A percentile compares a stretch with the other conserved stretches of the same genome.
Evolutionary conservation across 495 filamentous ascomycete species (phyloP).

Genomic region (Chaetomidium leptoderma): DNA sequence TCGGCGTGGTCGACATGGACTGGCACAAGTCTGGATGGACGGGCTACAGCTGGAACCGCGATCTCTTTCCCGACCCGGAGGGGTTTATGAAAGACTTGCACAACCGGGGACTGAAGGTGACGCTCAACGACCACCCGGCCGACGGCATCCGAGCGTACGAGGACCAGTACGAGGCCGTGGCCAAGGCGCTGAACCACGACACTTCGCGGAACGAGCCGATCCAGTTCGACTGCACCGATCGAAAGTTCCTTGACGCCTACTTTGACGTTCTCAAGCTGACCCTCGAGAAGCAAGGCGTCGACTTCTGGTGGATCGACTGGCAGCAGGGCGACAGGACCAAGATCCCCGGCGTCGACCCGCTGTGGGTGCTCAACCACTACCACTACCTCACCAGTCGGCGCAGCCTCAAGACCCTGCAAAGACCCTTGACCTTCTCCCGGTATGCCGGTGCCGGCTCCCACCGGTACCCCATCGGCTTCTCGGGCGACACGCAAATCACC

Average conservation of each 20-base stretch:
- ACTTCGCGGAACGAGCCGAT: conserved; percentile 44
- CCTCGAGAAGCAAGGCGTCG: conserved; percentile 48
- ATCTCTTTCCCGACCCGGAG: conserved; percentile 51
- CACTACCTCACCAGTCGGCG: conserved; percentile 50
- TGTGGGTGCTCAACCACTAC: conserved; percentile 62
- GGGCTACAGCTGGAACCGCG: conserved; percentile 56
- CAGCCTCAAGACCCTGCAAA: conserved; percentile 25
- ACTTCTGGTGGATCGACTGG: conserved; percentile 65
- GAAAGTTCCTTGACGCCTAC: conserved; percentile 53
- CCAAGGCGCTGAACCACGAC: conserved; percentile 44
- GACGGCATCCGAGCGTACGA: conserved; percentile 51
- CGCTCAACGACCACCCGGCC: conserved; percentile 56
- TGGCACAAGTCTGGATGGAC: conserved; percentile 60
- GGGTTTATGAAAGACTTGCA: conserved; percentile 45
- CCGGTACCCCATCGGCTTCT: conserved; percentile 59
- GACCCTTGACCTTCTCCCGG: conserved; percentile 45
- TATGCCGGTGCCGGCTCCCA: conserved; percentile 57
- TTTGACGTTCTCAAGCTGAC: conserved; percentile 51
- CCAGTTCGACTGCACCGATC: conserved; percentile 50
- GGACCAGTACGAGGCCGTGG: conserved; percentile 50
- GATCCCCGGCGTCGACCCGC: conserved; percentile 54
- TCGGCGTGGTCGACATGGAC: conserved; percentile 59
- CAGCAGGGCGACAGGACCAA: conserved; percentile 52
- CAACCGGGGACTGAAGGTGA: conserved; percentile 40
- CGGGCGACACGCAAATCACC: conserved; percentile 52